A percentile compares a stretch with the other conserved stretches of the same genome.
phyloP scores from a whole-genome alignment of 179 eudicot species.

The Spergularia azorica region DNA sequence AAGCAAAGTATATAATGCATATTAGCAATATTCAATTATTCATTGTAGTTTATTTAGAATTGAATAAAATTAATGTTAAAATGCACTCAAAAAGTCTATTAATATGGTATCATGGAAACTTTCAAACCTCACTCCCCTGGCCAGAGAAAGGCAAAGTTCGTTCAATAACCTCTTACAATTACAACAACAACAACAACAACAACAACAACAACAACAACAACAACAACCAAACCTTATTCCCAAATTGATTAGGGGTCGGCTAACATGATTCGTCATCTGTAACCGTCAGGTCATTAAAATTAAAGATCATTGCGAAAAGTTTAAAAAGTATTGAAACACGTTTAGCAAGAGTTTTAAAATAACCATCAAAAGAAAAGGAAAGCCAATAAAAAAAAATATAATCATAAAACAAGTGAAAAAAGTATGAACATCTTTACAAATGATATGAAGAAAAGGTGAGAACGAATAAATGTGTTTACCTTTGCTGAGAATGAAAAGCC shows the following conservation, averaged over 20 bases:
- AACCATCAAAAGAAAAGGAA: too few relatives aligned
- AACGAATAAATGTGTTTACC: slow-evolving; percentile 42
- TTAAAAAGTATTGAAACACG: too few relatives aligned
- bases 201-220: background rate
- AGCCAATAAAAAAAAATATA: too few relatives aligned
- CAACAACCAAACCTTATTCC: too few relatives aligned
- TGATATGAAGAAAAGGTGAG: too few relatives aligned
- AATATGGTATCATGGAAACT: background rate
- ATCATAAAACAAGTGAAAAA: too few relatives aligned
- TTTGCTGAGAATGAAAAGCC: slow-evolving; percentile 70
- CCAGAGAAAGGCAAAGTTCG: background rate
- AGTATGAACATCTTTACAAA: too few relatives aligned
- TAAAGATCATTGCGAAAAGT: too few relatives aligned
- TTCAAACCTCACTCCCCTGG: background rate
- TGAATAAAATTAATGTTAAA: background rate
- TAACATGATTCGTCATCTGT: too few relatives aligned
- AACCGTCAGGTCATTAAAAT: too few relatives aligned
- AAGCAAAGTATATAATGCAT: background rate
- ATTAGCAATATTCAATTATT: background rate
- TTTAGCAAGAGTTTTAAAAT: too few relatives aligned
- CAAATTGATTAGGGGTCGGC: too few relatives aligned
- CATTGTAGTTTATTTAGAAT: background rate
- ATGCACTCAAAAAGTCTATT: background rate
- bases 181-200: background rate
- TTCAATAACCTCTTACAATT: background rate